phyloP scores from a whole-genome alignment of 768 basidiomycete genomes.

The Dentipellis fragilis region DNA sequence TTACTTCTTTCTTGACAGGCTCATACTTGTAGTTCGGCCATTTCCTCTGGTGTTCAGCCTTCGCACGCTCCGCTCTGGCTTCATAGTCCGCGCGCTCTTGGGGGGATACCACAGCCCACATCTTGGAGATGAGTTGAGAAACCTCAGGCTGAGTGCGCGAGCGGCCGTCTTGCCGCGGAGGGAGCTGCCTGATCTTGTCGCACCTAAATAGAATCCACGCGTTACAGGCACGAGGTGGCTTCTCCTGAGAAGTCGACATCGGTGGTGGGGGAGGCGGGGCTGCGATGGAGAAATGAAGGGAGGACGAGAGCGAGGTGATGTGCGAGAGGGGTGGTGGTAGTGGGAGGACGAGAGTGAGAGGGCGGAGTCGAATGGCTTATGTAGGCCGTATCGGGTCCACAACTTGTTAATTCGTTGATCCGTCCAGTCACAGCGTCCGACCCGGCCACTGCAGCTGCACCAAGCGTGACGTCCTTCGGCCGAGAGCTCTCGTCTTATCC shows the following conservation, averaged over 20 bases:
- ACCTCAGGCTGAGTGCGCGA: slow-evolving; percentile 30
- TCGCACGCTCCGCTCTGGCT: slow-evolving; percentile 8
- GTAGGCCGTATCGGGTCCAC: slow-evolving; percentile 4
- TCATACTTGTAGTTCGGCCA: slow-evolving; percentile 13
- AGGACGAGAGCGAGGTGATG: background rate
- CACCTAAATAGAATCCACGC: slow-evolving; percentile 44
- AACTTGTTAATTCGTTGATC: background rate
- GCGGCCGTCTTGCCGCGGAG: slow-evolving; percentile 15
- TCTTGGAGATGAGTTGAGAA: slow-evolving; percentile 29
- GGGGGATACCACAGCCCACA: slow-evolving; percentile 30
- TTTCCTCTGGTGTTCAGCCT: slow-evolving; percentile 7
- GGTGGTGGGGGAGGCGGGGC: background rate
- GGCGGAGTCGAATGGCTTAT: slow-evolving; percentile 3
- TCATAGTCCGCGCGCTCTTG: slow-evolving; percentile 20
- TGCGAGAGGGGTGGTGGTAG: too few species aligned
- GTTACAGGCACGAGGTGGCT: slow-evolving; percentile 32
- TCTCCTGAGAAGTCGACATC: slow-evolving; percentile 1
- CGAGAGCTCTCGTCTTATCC: background rate
- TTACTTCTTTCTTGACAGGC: slow-evolving; percentile 5
- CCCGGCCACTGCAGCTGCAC: background rate
- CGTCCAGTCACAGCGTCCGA: background rate
- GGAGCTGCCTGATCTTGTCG: slow-evolving; percentile 27
- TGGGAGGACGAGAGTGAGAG: too few species aligned
- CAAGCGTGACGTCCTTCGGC: background rate
- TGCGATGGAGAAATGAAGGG: background rate